A percentile compares a stretch with the other conserved stretches of the same genome.
Conservation (phyloP, 768 basidiomycete genomes). For the Rhizopogon vesiculosus region DNA sequence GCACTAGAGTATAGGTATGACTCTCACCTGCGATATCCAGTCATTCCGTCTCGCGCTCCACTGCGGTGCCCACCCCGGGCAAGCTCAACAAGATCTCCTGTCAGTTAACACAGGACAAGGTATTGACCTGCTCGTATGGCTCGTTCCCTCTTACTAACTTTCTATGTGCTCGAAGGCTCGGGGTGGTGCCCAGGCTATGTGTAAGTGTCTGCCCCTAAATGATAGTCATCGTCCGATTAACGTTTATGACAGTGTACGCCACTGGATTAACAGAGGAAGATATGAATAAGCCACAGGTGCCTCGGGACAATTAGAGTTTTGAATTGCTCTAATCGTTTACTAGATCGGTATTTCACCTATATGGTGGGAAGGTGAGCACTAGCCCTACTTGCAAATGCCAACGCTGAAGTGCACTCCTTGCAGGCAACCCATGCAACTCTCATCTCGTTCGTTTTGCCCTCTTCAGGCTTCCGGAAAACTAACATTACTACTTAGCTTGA, state of each 20-base stretch:
- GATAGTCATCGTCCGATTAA: background rate
- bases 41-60: constrained; percentile 16
- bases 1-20: background rate
- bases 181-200: constrained; percentile 84
- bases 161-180: constrained; percentile 33
- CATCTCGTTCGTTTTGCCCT: constrained; percentile 53
- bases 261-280: constrained; percentile 74
- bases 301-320: constrained; percentile 1
- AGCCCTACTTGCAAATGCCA: background rate
- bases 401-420: background rate
- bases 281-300: constrained; percentile 80
- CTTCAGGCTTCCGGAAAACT: background rate
- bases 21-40: constrained; percentile 7
- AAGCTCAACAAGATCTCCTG: constrained; percentile 73
- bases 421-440: constrained; percentile 83
- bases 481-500: constrained; percentile 50
- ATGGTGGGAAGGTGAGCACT: constrained; percentile 80
- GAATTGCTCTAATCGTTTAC: constrained; percentile 7
- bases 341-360: constrained; percentile 85
- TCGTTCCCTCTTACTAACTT: constrained; percentile 1
- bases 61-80: constrained; percentile 27
- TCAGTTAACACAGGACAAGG: constrained; percentile 76
- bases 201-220: constrained; percentile 38
- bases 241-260: constrained; percentile 52
- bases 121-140: constrained; percentile 12